phyloP scores from a whole-genome alignment of 331 rosid species.

The Rhamnella rubrinervis region DNA sequence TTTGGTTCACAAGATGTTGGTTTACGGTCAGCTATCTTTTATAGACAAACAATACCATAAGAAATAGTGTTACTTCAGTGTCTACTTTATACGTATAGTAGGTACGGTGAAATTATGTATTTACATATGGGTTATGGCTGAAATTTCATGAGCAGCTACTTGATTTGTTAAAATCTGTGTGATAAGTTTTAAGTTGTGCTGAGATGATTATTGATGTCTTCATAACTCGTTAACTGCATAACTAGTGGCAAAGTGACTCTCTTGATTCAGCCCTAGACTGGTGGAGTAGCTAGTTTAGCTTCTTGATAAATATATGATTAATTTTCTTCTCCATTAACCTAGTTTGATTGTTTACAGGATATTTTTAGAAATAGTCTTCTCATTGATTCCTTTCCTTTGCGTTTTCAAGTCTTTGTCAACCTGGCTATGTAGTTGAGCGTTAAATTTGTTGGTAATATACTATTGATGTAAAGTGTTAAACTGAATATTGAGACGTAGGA shows the following conservation, averaged over 20 bases:
- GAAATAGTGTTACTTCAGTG: too few species aligned
- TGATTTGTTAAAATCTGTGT: background rate
- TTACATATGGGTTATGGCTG: background rate
- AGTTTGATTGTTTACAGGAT: constrained; percentile 1
- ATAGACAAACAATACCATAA: background rate
- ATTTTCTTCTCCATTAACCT: background rate
- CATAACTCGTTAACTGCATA: background rate
- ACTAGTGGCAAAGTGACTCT: background rate
- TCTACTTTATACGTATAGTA: too few species aligned
- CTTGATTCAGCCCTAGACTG: background rate
- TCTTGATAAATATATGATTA: constrained; percentile 3
- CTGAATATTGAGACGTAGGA: constrained; percentile 10
- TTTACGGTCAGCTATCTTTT: constrained; percentile 56
- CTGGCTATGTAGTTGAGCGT: background rate
- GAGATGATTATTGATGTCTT: background rate
- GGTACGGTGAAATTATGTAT: background rate
- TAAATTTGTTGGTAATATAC: background rate
- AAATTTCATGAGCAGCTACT: background rate
- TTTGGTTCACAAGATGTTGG: constrained; percentile 70
- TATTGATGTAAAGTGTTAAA: constrained; percentile 10
- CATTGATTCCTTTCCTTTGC: background rate
- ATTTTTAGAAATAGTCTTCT: background rate
- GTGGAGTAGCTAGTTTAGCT: background rate
- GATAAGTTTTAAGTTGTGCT: too few species aligned
- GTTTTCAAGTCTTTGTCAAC: background rate